Base-by-base conservation (phyloP, 2,329 filamentous ascomycete species). In the Exophiala calicioides region DNA sequence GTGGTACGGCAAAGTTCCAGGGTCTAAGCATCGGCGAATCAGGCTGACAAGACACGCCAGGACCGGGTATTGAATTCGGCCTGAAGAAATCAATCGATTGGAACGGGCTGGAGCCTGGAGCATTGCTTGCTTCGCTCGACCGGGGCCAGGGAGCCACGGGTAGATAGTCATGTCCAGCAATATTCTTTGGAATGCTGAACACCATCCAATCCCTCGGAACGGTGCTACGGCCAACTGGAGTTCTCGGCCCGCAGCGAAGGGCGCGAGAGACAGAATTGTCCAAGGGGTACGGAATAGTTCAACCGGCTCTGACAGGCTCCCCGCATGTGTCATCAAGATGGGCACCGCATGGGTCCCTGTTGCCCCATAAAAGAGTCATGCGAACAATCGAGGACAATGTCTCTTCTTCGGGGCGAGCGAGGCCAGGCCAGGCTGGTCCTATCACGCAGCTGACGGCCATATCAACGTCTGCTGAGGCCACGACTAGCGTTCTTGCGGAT, bases 1-100 rank as follows among this genome's bases (percentile, higher is more conserved):
- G 72, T 75, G 62, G 72, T 74, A 65, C 53, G 69, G 64, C 6
- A 12, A 38, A 27, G 21, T 23, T 35, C 13, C 13, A 16, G 9
- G n/a, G 15, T 43, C 20, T 29, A n/a, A 40, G 15, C 12, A 10
- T 26, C 9, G 5, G 21, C 24, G 45, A 29, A 12, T 35, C 26
- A 5, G 20, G 36, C 40, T 55, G 29, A 55, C 42, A 19, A 15
- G 16, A n/a, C 12, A 21, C n/a, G 19, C 8, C 18, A 59, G 57
- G 57, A 60, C 40, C 53, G 58, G 34, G 58, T 60, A 3, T 47
- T 60, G 24, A 60, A 60, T 39, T 54, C 56, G 5, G 27, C 53
- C 18, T 51, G 36, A 55, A 13, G 9, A 15, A 13, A 8, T 18
- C 26, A 12, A 15, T 15, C n/a, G 12, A 15, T 12, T 10, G 7